Percentiles rank a stretch among this genome's conserved stretches.
phyloP scores from a whole-genome alignment of 441 rosid species.

The Eutrema salsugineum region DNA sequence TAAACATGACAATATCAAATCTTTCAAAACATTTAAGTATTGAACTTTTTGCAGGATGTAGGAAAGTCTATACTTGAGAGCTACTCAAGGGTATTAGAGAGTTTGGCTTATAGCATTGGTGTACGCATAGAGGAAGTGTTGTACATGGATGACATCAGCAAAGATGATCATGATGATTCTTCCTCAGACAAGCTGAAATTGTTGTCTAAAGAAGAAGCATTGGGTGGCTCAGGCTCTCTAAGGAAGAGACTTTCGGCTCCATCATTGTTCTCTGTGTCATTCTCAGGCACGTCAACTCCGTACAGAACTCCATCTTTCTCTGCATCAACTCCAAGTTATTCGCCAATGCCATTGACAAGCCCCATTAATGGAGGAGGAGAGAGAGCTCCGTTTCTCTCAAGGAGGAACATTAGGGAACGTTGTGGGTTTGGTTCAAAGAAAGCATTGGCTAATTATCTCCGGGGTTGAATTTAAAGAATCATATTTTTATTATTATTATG shows the following conservation, averaged over 20 bases:
- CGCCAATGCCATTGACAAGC: constrained; percentile 47
- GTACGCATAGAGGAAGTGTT: constrained; percentile 69
- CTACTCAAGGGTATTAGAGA: constrained; percentile 69
- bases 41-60: constrained; percentile 46
- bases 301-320: constrained; percentile 39
- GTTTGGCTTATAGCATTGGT: constrained; percentile 60
- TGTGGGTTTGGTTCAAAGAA: constrained; percentile 82
- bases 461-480: constrained; percentile 20
- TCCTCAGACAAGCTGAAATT: constrained; percentile 32
- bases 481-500: neutral
- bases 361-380: constrained; percentile 43
- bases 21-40: neutral
- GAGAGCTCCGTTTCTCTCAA: constrained; percentile 51
- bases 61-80: constrained; percentile 72
- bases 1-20: neutral
- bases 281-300: constrained; percentile 47
- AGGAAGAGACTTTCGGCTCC: constrained; percentile 41
- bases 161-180: constrained; percentile 34
- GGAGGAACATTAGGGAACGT: constrained; percentile 39
- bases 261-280: constrained; percentile 41
- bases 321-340: constrained; percentile 44
- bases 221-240: constrained; percentile 25
- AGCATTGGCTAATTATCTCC: constrained; percentile 66
- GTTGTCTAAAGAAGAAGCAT: constrained; percentile 23
- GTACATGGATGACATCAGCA: constrained; percentile 61